These are phyloP conservation scores for Pseudogymnoascus sp. DNA, from an alignment of 2,329 filamentous ascomycete genomes.

Conservation along the genomic window DNA sequence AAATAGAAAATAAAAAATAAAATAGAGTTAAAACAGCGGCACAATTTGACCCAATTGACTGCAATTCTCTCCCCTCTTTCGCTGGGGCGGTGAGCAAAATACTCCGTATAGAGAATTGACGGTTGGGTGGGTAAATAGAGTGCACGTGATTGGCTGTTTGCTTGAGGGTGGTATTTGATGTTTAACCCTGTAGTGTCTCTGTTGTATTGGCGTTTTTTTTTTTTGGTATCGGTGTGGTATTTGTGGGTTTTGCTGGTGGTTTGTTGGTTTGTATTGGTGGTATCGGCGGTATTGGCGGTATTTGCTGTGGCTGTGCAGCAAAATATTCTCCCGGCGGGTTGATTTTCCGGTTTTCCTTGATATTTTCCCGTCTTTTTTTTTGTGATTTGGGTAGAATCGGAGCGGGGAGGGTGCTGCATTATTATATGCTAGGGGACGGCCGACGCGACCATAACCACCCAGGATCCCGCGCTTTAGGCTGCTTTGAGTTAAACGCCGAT, in stretches of 20 bases:
- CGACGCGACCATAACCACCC: neutral
- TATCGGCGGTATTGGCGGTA: neutral
- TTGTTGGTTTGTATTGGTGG: neutral
- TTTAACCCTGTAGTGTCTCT: no score
- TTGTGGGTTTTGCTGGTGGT: neutral
- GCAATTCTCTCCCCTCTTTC: neutral
- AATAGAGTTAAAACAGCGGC: constrained; percentile 6
- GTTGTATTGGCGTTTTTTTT: neutral
- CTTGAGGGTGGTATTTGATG: neutral
- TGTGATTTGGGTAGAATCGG: neutral
- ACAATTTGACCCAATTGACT: neutral
- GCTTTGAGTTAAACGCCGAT: constrained; percentile 1
- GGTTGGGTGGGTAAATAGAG: neutral
- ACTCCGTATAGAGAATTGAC: neutral
- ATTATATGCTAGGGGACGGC: constrained; percentile 1
- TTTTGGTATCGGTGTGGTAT: neutral
- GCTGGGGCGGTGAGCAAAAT: neutral
- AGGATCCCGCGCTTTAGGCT: neutral
- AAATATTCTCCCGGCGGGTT: neutral
- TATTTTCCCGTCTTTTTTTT: neutral
- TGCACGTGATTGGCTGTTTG: neutral
- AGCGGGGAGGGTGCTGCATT: constrained; percentile 1
- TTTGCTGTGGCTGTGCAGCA: neutral
- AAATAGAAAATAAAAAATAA: neutral
- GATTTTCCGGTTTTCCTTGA: neutral